Conservation (phyloP, 176 grass and related monocot genomes). For the Saccharum spontaneum region DNA sequence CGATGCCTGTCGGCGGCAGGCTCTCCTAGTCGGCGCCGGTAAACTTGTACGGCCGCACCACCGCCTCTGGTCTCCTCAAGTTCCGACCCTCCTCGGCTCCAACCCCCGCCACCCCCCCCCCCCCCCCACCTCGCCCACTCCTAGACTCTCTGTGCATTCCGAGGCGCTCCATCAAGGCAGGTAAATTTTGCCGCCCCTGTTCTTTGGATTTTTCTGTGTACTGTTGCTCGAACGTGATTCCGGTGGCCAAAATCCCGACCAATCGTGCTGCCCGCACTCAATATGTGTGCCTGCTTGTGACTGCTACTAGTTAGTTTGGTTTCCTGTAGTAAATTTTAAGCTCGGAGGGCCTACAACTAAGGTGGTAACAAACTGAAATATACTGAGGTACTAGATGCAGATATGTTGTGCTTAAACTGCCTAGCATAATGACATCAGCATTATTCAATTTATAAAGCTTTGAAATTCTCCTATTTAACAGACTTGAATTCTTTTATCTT, state of each 20-base stretch:
- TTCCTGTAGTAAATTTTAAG: too few relatives aligned
- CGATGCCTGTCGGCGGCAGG: neutral
- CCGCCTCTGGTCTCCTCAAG: neutral
- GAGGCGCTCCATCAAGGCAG: neutral
- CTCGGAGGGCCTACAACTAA: too few relatives aligned
- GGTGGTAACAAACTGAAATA: too few relatives aligned
- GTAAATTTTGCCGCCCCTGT: neutral
- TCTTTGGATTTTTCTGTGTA: neutral
- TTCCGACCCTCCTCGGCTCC: neutral
- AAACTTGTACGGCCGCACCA: neutral
- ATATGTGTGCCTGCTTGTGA: neutral
- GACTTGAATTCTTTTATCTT: too few relatives aligned
- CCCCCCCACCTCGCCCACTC: too few relatives aligned
- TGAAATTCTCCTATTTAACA: neutral
- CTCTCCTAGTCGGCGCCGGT: neutral
- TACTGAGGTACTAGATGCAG: neutral
- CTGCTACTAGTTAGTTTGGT: neutral
- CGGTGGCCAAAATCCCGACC: neutral
- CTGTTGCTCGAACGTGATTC: neutral
- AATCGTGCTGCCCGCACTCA: neutral
- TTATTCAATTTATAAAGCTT: neutral
- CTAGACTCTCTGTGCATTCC: neutral
- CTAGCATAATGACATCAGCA: neutral
- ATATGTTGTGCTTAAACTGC: neutral
- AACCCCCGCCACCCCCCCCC: too few relatives aligned